Percentiles rank a stretch among this genome's conserved stretches.
Evolutionary conservation across 73 alveolate genomes (phyloP).

Genomic region (Diophrys appendiculata): DNA sequence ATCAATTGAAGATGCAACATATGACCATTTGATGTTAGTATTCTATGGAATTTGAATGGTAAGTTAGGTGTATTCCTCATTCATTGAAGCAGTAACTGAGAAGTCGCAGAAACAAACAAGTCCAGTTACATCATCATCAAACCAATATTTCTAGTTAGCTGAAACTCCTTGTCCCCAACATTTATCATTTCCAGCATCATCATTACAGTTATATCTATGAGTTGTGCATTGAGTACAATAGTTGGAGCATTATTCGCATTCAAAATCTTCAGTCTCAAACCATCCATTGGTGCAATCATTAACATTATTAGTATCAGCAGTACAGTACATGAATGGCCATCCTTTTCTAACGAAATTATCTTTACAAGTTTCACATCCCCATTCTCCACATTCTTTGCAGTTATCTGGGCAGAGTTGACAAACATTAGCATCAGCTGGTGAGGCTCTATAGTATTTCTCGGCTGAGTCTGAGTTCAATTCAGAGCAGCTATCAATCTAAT

Average conservation of each 20-base stretch:
- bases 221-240: background rate
- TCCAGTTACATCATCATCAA: too few species aligned
- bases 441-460: background rate
- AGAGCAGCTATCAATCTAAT: background rate
- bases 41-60: background rate
- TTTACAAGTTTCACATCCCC: slow-evolving; percentile 1
- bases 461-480: background rate
- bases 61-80: too few species aligned
- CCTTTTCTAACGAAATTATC: background rate
- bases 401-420: background rate
- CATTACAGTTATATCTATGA: too few species aligned
- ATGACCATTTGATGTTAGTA: background rate
- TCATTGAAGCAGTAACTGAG: too few species aligned
- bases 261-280: background rate
- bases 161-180: too few species aligned
- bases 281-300: background rate
- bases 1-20: background rate
- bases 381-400: background rate
- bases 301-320: background rate
- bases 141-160: too few species aligned
- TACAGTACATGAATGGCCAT: background rate
- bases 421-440: background rate
- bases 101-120: too few species aligned
- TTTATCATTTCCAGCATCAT: too few species aligned
- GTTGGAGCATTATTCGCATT: background rate